These are phyloP conservation scores for Pseudocercospora musae DNA, from an alignment of 2,329 filamentous ascomycete genomes.

Conservation along the genomic window DNA sequence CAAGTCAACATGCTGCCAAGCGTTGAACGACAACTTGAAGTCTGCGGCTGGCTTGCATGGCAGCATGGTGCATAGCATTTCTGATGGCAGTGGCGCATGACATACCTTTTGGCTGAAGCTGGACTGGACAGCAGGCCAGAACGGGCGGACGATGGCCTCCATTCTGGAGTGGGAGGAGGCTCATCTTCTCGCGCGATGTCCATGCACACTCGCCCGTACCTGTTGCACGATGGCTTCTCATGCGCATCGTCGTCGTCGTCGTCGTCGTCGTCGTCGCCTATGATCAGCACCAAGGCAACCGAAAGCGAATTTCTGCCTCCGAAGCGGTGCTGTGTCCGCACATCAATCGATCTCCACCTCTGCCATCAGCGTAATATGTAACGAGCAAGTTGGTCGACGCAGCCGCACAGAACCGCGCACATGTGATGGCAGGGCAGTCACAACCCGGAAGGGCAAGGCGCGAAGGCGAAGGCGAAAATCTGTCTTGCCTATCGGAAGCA, in stretches of 20 bases:
- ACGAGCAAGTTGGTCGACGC: neutral
- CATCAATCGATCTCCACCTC: neutral
- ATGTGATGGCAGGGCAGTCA: neutral
- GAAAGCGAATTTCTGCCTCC: neutral
- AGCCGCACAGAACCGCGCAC: neutral
- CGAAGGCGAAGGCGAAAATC: neutral
- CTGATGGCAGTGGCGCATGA: no score
- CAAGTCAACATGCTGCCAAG: neutral
- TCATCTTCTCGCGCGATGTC: slow-evolving; percentile 26
- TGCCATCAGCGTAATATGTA: neutral
- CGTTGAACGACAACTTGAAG: no score
- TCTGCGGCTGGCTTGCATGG: neutral
- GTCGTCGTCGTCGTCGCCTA: neutral
- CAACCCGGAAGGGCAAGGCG: neutral
- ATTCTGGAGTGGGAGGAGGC: slow-evolving; percentile 24
- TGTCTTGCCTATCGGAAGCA: neutral
- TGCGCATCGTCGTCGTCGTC: neutral
- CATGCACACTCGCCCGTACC: slow-evolving; percentile 22
- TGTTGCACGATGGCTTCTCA: neutral
- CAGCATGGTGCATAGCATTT: neutral
- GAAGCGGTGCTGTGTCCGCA: neutral
- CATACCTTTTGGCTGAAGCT: slow-evolving; percentile 20
- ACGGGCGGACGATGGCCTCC: slow-evolving; percentile 30
- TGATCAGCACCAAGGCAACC: neutral
- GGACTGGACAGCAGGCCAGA: slow-evolving; percentile 20